Evolutionary conservation across 768 basidiomycete genomes (phyloP).

Genomic region (Hirschioporus abietinus): DNA sequence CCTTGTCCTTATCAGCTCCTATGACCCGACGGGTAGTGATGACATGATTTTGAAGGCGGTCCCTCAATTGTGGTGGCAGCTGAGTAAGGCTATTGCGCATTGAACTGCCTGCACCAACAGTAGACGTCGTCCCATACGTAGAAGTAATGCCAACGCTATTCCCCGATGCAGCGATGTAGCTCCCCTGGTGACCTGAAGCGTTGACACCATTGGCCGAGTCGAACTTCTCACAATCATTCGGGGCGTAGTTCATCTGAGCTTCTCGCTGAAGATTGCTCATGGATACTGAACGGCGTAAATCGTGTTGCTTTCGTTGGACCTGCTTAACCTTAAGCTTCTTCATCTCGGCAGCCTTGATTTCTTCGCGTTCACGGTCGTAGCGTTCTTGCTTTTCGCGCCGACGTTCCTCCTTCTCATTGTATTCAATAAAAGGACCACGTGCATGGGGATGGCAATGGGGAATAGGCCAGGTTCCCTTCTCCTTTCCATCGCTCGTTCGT

Average conservation of each 20-base stretch:
- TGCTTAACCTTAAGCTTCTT: slow-evolving; percentile 27
- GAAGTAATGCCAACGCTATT: slow-evolving; percentile 94
- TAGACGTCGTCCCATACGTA: slow-evolving; percentile 81
- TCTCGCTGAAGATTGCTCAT: slow-evolving; percentile 68
- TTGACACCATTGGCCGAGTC: slow-evolving; percentile 40
- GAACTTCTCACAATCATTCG: slow-evolving; percentile 30
- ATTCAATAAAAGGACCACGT: slow-evolving; percentile 69
- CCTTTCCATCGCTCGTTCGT: slow-evolving; percentile 46
- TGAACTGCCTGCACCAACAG: slow-evolving; percentile 30
- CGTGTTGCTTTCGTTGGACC: slow-evolving; percentile 32
- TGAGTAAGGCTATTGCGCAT: slow-evolving; percentile 37
- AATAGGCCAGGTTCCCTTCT: slow-evolving; percentile 73
- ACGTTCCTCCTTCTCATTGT: slow-evolving; percentile 67
- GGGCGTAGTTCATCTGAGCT: slow-evolving; percentile 39
- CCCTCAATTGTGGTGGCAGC: slow-evolving; percentile 48
- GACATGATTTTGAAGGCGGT: slow-evolving; percentile 58
- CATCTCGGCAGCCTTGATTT: slow-evolving; percentile 36
- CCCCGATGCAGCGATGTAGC: slow-evolving; percentile 89
- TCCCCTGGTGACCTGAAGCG: slow-evolving; percentile 67
- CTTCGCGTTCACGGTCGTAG: slow-evolving; percentile 29
- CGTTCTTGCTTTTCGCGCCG: slow-evolving; percentile 51
- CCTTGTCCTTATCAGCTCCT: slow-evolving; percentile 22
- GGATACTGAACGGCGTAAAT: slow-evolving; percentile 69
- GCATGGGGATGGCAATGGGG: slow-evolving; percentile 72
- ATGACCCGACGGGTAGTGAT: slow-evolving; percentile 56